phyloP scores from a whole-genome alignment of 2,329 filamentous ascomycete species.

The Dothiorella sarmentorum region DNA sequence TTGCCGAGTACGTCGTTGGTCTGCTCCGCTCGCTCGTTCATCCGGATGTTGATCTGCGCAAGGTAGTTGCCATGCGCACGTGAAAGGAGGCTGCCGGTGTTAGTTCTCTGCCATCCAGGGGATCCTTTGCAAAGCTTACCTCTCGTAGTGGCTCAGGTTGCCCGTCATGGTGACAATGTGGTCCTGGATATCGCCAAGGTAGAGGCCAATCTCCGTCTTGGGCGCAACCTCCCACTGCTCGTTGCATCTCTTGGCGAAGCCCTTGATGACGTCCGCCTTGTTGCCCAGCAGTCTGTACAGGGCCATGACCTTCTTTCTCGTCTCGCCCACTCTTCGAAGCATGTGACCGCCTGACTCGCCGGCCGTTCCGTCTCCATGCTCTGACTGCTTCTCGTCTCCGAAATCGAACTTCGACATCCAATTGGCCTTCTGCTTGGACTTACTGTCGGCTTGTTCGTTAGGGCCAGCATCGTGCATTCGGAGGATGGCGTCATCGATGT shows the following conservation, averaged over 20 bases:
- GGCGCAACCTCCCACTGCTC: conserved; percentile 97
- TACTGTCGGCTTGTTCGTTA: conserved; percentile 36
- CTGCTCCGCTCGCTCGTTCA: conserved; percentile 96
- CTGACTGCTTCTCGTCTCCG: conserved; percentile 28
- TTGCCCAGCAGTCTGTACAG: conserved; percentile 89
- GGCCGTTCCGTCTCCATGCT: conserved; percentile 42
- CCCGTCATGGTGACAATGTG: conserved; percentile 99
- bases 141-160: conserved; percentile 93
- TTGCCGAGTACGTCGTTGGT: conserved; percentile 94
- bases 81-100: conserved; percentile 68
- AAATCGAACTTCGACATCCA: neutral
- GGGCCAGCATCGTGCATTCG: conserved; percentile 61
- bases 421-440: conserved; percentile 31
- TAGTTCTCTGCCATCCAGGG: conserved; percentile 16
- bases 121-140: conserved; percentile 54
- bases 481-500: conserved; percentile 90
- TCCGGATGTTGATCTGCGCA: conserved; percentile 98
- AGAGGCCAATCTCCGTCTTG: conserved; percentile 92
- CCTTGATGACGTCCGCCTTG: conserved; percentile 98
- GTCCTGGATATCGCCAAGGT: conserved; percentile 96
- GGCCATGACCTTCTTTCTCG: conserved; percentile 95
- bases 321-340: conserved; percentile 88
- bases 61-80: conserved; percentile 95
- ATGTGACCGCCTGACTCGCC: conserved; percentile 65
- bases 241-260: conserved; percentile 96